These are phyloP conservation scores for Phytophthora sojae DNA, from an alignment of 352 stramenopile genomes.

Conservation along the genomic window DNA sequence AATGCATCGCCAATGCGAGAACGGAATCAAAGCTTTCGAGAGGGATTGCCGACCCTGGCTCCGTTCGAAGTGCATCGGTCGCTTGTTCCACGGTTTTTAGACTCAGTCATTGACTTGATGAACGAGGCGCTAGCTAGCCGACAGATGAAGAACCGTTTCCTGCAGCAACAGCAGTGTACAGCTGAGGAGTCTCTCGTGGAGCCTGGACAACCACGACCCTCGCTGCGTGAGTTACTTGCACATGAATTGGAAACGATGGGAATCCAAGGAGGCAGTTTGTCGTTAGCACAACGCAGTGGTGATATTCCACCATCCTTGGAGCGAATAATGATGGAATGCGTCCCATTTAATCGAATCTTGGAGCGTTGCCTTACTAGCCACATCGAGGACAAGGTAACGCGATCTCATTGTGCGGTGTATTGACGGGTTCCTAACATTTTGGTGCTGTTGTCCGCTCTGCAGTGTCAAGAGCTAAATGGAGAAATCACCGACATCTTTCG, in stretches of 20 bases:
- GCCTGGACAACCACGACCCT: conserved; percentile 3
- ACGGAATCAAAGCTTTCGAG: conserved; percentile 49
- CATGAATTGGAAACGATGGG: conserved; percentile 23
- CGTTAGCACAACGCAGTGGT: conserved; percentile 1
- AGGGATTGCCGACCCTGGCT: conserved; percentile 45
- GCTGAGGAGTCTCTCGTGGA: conserved; percentile 1
- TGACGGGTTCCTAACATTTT: not conserved
- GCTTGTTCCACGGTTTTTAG: conserved; percentile 59
- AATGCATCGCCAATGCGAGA: conserved; percentile 25
- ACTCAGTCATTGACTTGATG: conserved; percentile 41
- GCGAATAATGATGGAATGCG: conserved; percentile 32
- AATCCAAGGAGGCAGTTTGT: conserved; percentile 7
- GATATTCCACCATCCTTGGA: conserved; percentile 1
- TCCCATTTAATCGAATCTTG: conserved; percentile 50
- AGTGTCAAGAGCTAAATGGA: conserved; percentile 63
- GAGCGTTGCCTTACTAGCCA: conserved; percentile 44
- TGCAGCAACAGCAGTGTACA: conserved; percentile 42
- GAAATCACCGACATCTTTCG: conserved; percentile 63
- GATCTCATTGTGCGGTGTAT: not conserved
- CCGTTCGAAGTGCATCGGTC: conserved; percentile 49
- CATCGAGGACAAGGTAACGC: conserved; percentile 39
- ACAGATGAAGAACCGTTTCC: conserved; percentile 70
- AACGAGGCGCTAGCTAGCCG: conserved; percentile 64
- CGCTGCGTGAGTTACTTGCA: conserved; percentile 23
- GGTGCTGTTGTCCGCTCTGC: not conserved